Percentiles rank a stretch among this genome's conserved stretches.
Evolutionary conservation across 1,139 yeast genomes (phyloP).

Genomic region (Zygotorulaspora mrakii): DNA sequence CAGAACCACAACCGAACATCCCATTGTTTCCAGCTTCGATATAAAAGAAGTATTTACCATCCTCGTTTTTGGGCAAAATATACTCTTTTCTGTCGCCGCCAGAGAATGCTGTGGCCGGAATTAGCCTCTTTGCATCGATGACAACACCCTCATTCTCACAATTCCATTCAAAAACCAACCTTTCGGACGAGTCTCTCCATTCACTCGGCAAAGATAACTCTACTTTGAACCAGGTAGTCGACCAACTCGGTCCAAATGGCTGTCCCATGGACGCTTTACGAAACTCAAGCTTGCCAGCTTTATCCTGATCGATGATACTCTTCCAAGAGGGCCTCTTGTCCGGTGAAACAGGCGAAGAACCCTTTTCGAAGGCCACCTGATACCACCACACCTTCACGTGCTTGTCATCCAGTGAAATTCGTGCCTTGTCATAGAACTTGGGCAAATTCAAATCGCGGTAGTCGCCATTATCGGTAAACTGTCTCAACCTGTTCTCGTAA

Average conservation of each 20-base stretch:
- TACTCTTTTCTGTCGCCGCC: conserved; percentile 82
- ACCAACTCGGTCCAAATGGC: conserved; percentile 93
- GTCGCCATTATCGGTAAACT: conserved; percentile 75
- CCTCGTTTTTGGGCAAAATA: conserved; percentile 52
- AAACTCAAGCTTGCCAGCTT: conserved; percentile 38
- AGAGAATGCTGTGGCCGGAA: conserved; percentile 77
- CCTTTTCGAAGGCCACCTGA: conserved; percentile 34
- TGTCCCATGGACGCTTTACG: conserved; percentile 62
- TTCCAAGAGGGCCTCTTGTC: conserved; percentile 66
- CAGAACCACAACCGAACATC: conserved; percentile 80
- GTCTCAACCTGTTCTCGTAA: conserved; percentile 75
- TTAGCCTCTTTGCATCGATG: conserved; percentile 56
- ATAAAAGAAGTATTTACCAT: conserved; percentile 48
- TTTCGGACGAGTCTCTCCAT: conserved; percentile 49
- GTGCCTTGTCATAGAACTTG: conserved; percentile 65
- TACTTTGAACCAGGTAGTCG: conserved; percentile 89
- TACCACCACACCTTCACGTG: conserved; percentile 34
- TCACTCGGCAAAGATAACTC: conserved; percentile 56
- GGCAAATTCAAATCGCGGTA: conserved; percentile 71
- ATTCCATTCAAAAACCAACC: conserved; percentile 78
- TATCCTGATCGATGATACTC: conserved; percentile 50
- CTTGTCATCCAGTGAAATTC: conserved; percentile 39
- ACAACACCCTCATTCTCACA: conserved; percentile 81
- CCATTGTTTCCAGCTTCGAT: conserved; percentile 92
- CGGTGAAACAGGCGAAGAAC: conserved; percentile 35